These are phyloP conservation scores for Penicillium oxalicum DNA, from an alignment of 2,329 filamentous ascomycete species.

Conservation along the genomic window DNA sequence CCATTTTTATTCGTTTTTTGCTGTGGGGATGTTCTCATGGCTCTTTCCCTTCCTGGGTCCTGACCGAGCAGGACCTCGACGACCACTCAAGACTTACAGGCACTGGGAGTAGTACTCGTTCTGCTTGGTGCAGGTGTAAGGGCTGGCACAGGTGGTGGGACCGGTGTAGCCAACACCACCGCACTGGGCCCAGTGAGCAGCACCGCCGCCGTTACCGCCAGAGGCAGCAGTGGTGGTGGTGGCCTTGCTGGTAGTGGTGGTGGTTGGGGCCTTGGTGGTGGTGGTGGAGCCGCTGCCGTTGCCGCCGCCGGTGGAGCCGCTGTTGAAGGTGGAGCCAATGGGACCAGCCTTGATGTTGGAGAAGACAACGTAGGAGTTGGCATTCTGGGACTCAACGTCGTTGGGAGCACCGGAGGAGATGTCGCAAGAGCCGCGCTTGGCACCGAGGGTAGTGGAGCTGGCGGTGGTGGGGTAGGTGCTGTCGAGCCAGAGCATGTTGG, in stretches of 20 bases:
- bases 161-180: constrained; percentile 33
- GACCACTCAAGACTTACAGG: constrained; percentile 14
- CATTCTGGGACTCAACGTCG: constrained; percentile 43
- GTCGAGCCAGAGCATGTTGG: constrained; percentile 72
- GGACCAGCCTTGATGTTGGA: constrained; percentile 57
- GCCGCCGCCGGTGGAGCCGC: constrained; percentile 3
- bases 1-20: too few species aligned
- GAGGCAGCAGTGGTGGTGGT: constrained; percentile 9
- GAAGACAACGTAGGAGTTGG: constrained; percentile 50
- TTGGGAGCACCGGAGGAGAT: constrained; percentile 48
- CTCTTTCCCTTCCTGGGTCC: too few species aligned
- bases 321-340: constrained; percentile 48
- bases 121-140: constrained; percentile 28
- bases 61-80: too few species aligned
- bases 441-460: constrained; percentile 42
- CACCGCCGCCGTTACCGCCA: constrained; percentile 10
- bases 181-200: constrained; percentile 27
- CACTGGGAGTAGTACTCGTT: constrained; percentile 39
- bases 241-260: background rate
- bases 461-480: constrained; percentile 53
- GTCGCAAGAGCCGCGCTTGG: constrained; percentile 51
- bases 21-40: too few species aligned
- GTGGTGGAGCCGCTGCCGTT: constrained; percentile 8
- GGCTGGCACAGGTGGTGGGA: constrained; percentile 28
- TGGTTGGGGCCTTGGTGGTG: constrained; percentile 3